These are phyloP conservation scores for Tetrahymena thermophila DNA, from an alignment of 73 alveolate genomes.

Conservation along the genomic window DNA sequence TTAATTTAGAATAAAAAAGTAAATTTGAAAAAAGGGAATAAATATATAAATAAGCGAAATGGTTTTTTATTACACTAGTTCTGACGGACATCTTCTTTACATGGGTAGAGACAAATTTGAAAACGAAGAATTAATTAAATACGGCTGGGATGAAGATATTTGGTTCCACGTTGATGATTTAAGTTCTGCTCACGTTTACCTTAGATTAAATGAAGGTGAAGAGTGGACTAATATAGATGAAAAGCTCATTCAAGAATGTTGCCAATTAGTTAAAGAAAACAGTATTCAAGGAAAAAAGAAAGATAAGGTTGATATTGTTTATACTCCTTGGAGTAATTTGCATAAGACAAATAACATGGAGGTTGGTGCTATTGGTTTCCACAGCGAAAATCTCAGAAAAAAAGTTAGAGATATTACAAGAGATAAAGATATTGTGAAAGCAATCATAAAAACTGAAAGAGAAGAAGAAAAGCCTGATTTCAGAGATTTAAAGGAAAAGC, in stretches of 20 bases:
- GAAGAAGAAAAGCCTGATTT: constrained; percentile 68
- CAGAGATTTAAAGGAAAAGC: not conserved
- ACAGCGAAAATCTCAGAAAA: constrained; percentile 41
- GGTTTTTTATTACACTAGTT: not conserved
- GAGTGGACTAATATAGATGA: constrained; percentile 34
- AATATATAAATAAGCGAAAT: not conserved
- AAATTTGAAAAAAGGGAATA: not conserved
- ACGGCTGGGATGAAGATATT: constrained; percentile 77
- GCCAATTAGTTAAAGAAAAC: constrained; percentile 71
- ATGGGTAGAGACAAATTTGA: constrained; percentile 96
- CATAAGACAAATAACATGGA: constrained; percentile 48
- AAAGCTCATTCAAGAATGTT: constrained; percentile 69
- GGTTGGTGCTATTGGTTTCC: constrained; percentile 61
- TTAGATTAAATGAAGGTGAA: constrained; percentile 2
- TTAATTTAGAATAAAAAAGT: too few species aligned
- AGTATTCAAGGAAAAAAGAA: constrained; percentile 83
- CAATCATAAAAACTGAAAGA: constrained; percentile 58
- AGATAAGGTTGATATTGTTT: constrained; percentile 59
- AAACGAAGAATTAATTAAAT: constrained; percentile 90
- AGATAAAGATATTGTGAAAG: constrained; percentile 64
- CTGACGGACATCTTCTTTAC: constrained; percentile 44
- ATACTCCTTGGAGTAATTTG: constrained; percentile 75
- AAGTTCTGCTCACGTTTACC: constrained; percentile 92
- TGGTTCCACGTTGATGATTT: constrained; percentile 92
- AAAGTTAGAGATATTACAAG: constrained; percentile 37